Base-by-base conservation (phyloP, 306 rosid species). In the Cicer cuneatum region DNA sequence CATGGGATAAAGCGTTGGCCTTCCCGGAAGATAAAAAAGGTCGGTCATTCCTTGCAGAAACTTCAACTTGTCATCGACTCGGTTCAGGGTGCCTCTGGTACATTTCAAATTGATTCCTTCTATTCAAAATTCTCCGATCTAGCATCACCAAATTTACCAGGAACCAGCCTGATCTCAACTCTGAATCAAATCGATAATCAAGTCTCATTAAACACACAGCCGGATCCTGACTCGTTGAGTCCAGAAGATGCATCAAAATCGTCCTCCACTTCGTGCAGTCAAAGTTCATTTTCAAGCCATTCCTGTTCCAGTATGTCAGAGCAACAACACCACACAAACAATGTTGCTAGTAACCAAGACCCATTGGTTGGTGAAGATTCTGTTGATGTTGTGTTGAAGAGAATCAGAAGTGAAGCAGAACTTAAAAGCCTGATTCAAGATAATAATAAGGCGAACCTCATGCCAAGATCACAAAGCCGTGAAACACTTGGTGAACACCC, bases 1-100 rank as follows among this genome's bases (percentile, higher is more conserved):
- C 98, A 92, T 40, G 99, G 99, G 72, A 90, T 95, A 63, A 89
- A 89, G 65, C 93, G 98, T 7, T 95, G 99, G 99, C 99, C 99
- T 74, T 95, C 99, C 35, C 88, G 99, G 19, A 92, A 92, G 83
- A 87, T 95, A 10, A 95, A 92, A 81, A 95, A 95, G 89, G 99
- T 95, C 7, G 99, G 99, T 52, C 98, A 92, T 84, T 95, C 99
- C 41, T 82, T 95, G 37, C 90, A 83, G 87, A 92, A 95, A 80
- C 98, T 95, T 76, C 96, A 87, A 71, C 96, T 80, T 35, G 98
- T 90, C 49, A 95, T 95, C 0, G 96, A 95, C 86, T 95, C 98
- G 0, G 99, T 92, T 46, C 89, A 92, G 68, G 96, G 99, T 38
- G 89, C 89, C 42, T 92, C 98, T 6, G 86, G 96, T 57, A 87